Evolutionary conservation across 2,329 filamentous ascomycete species (phyloP).

Genomic region (Camillea tinctor): DNA sequence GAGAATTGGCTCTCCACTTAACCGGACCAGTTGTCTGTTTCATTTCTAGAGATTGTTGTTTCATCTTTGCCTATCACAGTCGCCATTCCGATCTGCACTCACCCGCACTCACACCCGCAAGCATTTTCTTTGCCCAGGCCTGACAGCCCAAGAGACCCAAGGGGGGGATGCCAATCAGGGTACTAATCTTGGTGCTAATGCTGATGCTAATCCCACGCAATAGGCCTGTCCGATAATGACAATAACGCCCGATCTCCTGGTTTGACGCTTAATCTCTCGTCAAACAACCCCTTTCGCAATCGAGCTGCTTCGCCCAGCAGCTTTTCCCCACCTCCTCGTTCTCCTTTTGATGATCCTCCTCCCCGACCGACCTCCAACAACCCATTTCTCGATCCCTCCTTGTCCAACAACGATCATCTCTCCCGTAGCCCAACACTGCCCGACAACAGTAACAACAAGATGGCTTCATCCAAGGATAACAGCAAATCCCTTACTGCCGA

Average conservation of each 20-base stretch:
- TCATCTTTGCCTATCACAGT: slow-evolving; percentile 43
- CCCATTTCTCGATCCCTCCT: slow-evolving; percentile 66
- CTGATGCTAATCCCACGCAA: not conserved
- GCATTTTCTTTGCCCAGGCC: not conserved
- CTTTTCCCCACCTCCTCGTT: slow-evolving; percentile 43
- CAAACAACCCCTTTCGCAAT: slow-evolving; percentile 81
- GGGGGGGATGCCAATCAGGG: slow-evolving; percentile 1
- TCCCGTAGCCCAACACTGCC: slow-evolving; percentile 34
- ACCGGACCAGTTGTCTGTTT: slow-evolving; percentile 40
- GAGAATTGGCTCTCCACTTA: slow-evolving; percentile 37
- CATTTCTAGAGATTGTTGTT: slow-evolving; percentile 47
- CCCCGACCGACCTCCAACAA: slow-evolving; percentile 68
- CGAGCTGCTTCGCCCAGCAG: slow-evolving; percentile 60
- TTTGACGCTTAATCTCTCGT: slow-evolving; percentile 67
- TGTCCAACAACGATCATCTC: slow-evolving; percentile 28
- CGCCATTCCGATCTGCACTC: slow-evolving; percentile 42
- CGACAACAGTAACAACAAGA: slow-evolving; percentile 39
- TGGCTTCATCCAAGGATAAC: slow-evolving; percentile 49
- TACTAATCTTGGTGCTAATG: slow-evolving; percentile 5
- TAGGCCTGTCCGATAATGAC: slow-evolving; percentile 17
- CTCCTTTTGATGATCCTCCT: slow-evolving; percentile 60
- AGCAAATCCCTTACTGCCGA: slow-evolving; percentile 57
- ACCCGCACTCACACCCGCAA: slow-evolving; percentile 21
- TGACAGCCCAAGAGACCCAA: not conserved
- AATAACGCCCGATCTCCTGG: slow-evolving; percentile 46